A percentile compares a stretch with the other conserved stretches of the same genome.
Evolutionary conservation across 2,329 filamentous ascomycete species (phyloP).

Genomic region (Xylaria sp.): DNA sequence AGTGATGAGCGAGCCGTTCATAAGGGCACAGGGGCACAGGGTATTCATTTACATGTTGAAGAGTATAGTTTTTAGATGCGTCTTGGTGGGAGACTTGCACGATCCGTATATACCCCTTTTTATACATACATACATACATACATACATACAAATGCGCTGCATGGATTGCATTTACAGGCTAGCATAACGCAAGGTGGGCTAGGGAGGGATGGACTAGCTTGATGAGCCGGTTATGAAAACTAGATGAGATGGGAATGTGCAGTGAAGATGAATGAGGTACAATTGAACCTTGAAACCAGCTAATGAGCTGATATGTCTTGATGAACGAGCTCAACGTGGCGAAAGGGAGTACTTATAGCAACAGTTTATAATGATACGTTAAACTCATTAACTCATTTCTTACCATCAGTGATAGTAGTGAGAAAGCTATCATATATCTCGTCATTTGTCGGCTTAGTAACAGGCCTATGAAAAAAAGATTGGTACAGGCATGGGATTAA

Average conservation of each 20-base stretch:
- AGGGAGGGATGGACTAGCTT: background rate
- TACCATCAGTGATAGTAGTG: too few species aligned
- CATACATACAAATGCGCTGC: background rate
- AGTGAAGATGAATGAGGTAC: too few species aligned
- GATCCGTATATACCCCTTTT: slow-evolving; percentile 6
- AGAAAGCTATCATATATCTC: too few species aligned
- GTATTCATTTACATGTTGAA: slow-evolving; percentile 69
- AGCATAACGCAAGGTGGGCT: background rate
- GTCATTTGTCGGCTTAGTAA: too few species aligned
- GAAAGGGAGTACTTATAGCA: too few species aligned
- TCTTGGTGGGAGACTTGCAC: background rate
- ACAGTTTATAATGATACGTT: too few species aligned
- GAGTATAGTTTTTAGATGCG: slow-evolving; percentile 65
- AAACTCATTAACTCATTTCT: too few species aligned
- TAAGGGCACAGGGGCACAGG: slow-evolving; percentile 72
- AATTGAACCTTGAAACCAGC: background rate
- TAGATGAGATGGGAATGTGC: background rate
- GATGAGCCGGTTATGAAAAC: background rate
- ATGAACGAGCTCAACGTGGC: background rate
- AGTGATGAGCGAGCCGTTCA: slow-evolving; percentile 72
- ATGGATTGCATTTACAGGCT: background rate
- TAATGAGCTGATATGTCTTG: background rate
- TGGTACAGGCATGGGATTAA: slow-evolving; percentile 18
- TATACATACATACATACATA: background rate
- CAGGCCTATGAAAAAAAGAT: too few species aligned